phyloP scores from a whole-genome alignment of 129 eudicot species.

The Flaveria bidentis region DNA sequence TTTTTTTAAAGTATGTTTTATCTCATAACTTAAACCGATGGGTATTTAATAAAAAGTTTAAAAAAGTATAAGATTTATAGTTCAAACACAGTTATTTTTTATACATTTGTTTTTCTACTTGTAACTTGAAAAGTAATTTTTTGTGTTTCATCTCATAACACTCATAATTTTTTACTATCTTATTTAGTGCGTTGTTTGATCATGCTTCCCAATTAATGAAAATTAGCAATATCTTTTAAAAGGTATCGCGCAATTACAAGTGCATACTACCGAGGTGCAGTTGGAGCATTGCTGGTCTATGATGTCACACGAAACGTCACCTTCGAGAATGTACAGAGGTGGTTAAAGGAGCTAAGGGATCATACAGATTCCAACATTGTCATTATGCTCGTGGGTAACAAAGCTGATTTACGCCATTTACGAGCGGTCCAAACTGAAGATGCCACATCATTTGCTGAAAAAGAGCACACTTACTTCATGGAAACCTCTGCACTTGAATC shows the following conservation, averaged over 20 bases:
- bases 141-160: neutral
- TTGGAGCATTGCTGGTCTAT: neutral
- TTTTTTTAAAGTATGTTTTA: neutral
- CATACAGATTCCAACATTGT: conserved; percentile 9
- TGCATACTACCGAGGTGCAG: neutral
- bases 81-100: neutral
- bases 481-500: conserved; percentile 7
- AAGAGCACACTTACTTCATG: neutral
- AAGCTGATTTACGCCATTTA: conserved; percentile 4
- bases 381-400: neutral
- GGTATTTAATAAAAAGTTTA: neutral
- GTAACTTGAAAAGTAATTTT: no score
- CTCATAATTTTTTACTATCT: neutral
- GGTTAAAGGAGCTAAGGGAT: conserved; percentile 4
- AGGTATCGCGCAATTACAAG: conserved; percentile 1
- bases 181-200: neutral
- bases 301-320: neutral
- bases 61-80: neutral
- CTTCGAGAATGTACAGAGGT: neutral
- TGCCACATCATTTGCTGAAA: neutral
- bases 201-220: neutral
- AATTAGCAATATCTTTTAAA: neutral
- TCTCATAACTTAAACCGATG: neutral
- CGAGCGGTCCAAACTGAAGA: neutral
- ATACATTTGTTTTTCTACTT: no score